Evolutionary conservation across 257 asterid species (phyloP).

Genomic region (Perilla frutescens): DNA sequence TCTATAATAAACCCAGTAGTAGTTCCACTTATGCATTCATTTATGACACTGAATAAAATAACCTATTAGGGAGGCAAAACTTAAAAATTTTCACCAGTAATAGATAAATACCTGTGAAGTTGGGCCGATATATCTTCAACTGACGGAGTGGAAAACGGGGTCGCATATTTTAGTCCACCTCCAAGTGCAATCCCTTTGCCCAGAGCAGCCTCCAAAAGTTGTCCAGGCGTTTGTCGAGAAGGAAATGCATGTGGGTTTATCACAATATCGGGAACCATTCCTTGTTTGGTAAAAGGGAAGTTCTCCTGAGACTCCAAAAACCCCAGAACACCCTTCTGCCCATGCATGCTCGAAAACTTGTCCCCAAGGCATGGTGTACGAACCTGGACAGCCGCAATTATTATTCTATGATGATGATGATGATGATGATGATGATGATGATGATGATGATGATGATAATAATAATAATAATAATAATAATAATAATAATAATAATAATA

Average conservation of each 20-base stretch:
- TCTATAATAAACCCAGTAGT: not conserved
- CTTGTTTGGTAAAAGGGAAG: constrained; percentile 83
- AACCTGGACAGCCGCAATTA: constrained; percentile 55
- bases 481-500: no score
- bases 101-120: constrained; percentile 73
- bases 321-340: constrained; percentile 97
- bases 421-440: no score
- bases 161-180: constrained; percentile 73
- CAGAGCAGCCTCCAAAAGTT: constrained; percentile 88
- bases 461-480: no score
- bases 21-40: constrained; percentile 16
- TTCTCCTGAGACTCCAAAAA: constrained; percentile 90
- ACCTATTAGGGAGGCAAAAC: not conserved
- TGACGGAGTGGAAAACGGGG: constrained; percentile 83
- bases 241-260: constrained; percentile 99
- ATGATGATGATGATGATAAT: no score
- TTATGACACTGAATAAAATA: not conserved
- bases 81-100: not conserved
- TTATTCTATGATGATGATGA: constrained; percentile 1
- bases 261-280: constrained; percentile 93
- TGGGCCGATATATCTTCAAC: constrained; percentile 74
- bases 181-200: constrained; percentile 93
- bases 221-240: constrained; percentile 96
- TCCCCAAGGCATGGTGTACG: constrained; percentile 96
- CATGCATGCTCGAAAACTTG: constrained; percentile 98